Conservation (phyloP, 176 grass and related monocot genomes). For the Metroxylon sagu region DNA sequence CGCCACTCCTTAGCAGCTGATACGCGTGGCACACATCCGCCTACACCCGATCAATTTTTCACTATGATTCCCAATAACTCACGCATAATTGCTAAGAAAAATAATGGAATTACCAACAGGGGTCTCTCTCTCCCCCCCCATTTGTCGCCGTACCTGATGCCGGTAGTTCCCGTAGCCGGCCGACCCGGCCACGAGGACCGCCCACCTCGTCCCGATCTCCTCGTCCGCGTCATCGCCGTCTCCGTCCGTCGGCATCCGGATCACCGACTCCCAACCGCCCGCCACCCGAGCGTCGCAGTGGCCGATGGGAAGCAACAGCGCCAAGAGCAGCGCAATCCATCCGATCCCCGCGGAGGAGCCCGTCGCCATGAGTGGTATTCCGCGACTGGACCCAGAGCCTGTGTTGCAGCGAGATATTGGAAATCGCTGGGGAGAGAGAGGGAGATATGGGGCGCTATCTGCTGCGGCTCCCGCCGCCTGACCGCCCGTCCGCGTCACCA, state of each 20-base stretch:
- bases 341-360: too few species aligned
- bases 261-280: conserved; percentile 10
- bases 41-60: conserved; percentile 12
- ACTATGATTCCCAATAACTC: too few species aligned
- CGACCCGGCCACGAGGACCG: conserved; percentile 84
- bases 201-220: conserved; percentile 54
- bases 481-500: too few species aligned
- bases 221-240: conserved; percentile 7
- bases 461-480: too few species aligned
- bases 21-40: conserved; percentile 90
- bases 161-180: conserved; percentile 79
- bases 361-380: too few species aligned
- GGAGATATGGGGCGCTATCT: too few species aligned
- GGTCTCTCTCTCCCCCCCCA: too few species aligned
- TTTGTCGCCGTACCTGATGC: conserved; percentile 48
- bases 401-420: too few species aligned
- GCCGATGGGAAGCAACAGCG: neutral
- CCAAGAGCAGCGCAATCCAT: neutral
- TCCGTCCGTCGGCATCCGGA: conserved; percentile 7
- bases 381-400: too few species aligned
- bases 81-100: too few species aligned
- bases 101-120: neutral
- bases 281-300: neutral
- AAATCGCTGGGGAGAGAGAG: too few species aligned
- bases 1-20: conserved; percentile 61